Base-by-base conservation (phyloP, 257 asterid genomes). In the Buddleja alternifolia region DNA sequence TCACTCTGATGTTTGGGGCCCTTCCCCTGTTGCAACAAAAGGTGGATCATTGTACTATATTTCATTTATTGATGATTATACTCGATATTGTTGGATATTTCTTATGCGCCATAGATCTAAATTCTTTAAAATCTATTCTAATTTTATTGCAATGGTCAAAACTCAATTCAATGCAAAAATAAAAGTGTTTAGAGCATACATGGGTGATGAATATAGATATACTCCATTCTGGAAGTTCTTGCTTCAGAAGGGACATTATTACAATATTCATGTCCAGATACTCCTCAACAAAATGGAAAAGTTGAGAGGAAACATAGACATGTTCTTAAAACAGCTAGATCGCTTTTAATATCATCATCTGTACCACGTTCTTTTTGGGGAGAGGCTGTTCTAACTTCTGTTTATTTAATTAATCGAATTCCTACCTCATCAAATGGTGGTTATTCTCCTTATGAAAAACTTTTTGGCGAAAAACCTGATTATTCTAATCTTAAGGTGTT, bases 1-100 rank as follows among this genome's bases (percentile, higher is more conserved):
- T 16, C 75, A 70, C 10, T 70, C 48, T 25, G 59, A 64, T 64
- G 70, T 64, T 0, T 46, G 59, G 70, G 70, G 56, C 0, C 70
- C 59, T 3, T 64, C 70, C 2, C 70, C 60, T 0, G 3, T 45
- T 0, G 0, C 8, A 1, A 64, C 45, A 15, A 64, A 48, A 23
- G 59, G 32, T 0, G 70, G 42, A n/a, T n/a, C n/a, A n/a, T 14
- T 24, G n/a, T 64, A 64, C 29, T 64, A 63, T 41, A 21, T 63
- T 3, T 63, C 19, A 8, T 12, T 45, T 64, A 65, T 47, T 25
- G 24, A 24, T 64, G 59, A n/a, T n/a, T n/a, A n/a, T n/a, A n/a
- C n/a, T n/a, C n/a, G n/a, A n/a, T n/a, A n/a, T n/a, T n/a, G n/a
- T n/a, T n/a, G n/a, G 69, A 21, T 21, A 10, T 44, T 20, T 60